Conservation (phyloP, 1,284 basidiomycete genomes). For the Amylostereum areolatum region DNA sequence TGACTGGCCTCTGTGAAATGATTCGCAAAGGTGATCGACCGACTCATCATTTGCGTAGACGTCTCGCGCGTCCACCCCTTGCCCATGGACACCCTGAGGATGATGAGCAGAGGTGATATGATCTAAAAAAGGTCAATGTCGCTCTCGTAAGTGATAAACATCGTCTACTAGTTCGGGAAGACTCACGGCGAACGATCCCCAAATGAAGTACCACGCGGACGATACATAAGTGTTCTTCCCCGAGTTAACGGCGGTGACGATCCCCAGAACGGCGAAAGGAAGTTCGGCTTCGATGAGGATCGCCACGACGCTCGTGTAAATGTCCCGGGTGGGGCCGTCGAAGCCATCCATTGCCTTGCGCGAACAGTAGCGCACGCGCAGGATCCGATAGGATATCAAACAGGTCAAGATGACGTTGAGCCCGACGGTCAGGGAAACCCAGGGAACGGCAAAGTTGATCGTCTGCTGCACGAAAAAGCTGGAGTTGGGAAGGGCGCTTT, state of each 20-base stretch:
- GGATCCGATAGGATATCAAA: slow-evolving; percentile 16
- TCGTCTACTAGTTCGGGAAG: background rate
- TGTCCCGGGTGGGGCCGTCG: slow-evolving; percentile 2
- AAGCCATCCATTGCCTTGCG: slow-evolving; percentile 6
- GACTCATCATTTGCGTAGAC: slow-evolving; percentile 12
- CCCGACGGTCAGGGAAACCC: slow-evolving; percentile 16
- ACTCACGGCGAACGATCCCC: slow-evolving; percentile 11
- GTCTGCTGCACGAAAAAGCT: slow-evolving; percentile 8
- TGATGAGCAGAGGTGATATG: slow-evolving; percentile 27
- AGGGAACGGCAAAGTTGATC: slow-evolving; percentile 18
- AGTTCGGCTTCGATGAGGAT: slow-evolving; percentile 22
- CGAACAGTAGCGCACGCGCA: slow-evolving; percentile 10
- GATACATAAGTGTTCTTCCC: background rate
- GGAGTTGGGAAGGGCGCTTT: slow-evolving; percentile 17
- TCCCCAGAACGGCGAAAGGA: slow-evolving; percentile 17
- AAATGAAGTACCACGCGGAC: slow-evolving; percentile 10
- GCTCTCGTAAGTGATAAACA: background rate
- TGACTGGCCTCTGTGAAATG: no score
- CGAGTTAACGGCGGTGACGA: slow-evolving; percentile 11
- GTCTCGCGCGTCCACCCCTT: slow-evolving; percentile 23
- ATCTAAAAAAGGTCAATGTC: no score
- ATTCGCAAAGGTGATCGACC: no score
- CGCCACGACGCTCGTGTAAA: slow-evolving; percentile 18
- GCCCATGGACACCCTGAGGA: slow-evolving; percentile 25
- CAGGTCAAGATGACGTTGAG: slow-evolving; percentile 19